A percentile compares a stretch with the other conserved stretches of the same genome.
phyloP scores from a whole-genome alignment of 2,329 filamentous ascomycete species.

The Epichloe scottii region DNA sequence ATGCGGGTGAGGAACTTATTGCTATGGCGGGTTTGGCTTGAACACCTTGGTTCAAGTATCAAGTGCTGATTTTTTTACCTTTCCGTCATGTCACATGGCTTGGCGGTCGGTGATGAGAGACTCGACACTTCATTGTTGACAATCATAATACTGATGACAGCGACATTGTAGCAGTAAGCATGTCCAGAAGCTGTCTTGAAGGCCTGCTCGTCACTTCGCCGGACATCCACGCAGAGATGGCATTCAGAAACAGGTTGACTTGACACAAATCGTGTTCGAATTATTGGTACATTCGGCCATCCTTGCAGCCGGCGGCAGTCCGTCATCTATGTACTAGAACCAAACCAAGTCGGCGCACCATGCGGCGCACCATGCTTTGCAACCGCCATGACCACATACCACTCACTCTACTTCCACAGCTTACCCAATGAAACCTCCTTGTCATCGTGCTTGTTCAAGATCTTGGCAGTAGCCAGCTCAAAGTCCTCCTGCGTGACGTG shows the following conservation, averaged over 20 bases:
- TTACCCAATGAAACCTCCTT: constrained; percentile 89
- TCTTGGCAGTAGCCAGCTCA: constrained; percentile 95
- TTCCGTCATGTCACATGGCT: too few relatives aligned
- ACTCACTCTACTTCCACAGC: constrained; percentile 42
- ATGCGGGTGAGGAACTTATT: too few relatives aligned
- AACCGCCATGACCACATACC: background rate
- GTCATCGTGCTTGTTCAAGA: constrained; percentile 98
- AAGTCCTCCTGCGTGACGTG: constrained; percentile 99
- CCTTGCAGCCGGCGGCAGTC: constrained; percentile 19
- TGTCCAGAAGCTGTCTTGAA: too few relatives aligned
- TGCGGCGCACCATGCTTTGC: background rate
- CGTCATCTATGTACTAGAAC: constrained; percentile 16
- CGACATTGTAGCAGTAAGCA: too few relatives aligned
- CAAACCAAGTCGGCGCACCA: background rate
- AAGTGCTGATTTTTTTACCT: too few relatives aligned
- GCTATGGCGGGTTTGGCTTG: too few relatives aligned
- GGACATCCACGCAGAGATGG: too few relatives aligned
- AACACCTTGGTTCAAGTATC: too few relatives aligned
- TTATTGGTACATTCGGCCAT: constrained; percentile 23
- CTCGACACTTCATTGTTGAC: too few relatives aligned
- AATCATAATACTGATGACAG: too few relatives aligned
- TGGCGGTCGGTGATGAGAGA: too few relatives aligned
- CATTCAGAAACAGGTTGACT: background rate
- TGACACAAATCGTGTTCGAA: background rate
- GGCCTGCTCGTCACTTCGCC: too few relatives aligned